Evolutionary conservation across 208 protist genomes (phyloP).

Genomic region (Leishmania guyanensis): DNA sequence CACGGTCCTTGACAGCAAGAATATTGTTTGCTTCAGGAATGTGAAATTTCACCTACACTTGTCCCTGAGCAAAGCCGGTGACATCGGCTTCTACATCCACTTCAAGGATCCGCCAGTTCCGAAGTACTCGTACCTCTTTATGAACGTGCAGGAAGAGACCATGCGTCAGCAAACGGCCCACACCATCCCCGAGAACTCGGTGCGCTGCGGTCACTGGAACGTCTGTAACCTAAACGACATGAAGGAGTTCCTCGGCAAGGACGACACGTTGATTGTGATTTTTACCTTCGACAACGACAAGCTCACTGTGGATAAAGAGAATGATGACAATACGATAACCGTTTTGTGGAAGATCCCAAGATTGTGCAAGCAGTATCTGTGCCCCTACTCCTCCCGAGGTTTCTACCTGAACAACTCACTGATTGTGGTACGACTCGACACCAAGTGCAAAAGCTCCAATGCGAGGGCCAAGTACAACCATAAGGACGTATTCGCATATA

Average conservation of each 20-base stretch:
- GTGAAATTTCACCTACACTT: conserved; percentile 91
- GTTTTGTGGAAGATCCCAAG: conserved; percentile 72
- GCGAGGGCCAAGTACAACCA: conserved; percentile 36
- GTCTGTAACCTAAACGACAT: conserved; percentile 65
- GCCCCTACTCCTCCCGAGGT: conserved; percentile 71
- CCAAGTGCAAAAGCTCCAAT: conserved; percentile 44
- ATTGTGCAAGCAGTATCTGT: conserved; percentile 63
- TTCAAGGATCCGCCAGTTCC: conserved; percentile 86
- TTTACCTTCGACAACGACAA: conserved; percentile 84
- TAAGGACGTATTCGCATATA: conserved; percentile 45
- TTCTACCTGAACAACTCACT: conserved; percentile 56
- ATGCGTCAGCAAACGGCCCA: conserved; percentile 91
- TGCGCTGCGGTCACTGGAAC: conserved; percentile 91
- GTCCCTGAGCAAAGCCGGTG: conserved; percentile 44
- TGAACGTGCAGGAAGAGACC: conserved; percentile 53
- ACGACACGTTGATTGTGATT: conserved; percentile 59
- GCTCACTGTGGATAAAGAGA: conserved; percentile 36
- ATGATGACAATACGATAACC: conserved; percentile 33
- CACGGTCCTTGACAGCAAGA: conserved; percentile 72
- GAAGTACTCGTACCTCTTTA: conserved; percentile 91
- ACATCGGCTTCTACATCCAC: conserved; percentile 85
- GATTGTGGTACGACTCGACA: conserved; percentile 59
- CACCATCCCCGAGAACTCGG: conserved; percentile 70
- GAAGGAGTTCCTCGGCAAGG: conserved; percentile 46
- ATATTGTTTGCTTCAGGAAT: conserved; percentile 59